Base-by-base conservation (phyloP, 352 stramenopile species). In the Globisporangium orthogonon region DNA sequence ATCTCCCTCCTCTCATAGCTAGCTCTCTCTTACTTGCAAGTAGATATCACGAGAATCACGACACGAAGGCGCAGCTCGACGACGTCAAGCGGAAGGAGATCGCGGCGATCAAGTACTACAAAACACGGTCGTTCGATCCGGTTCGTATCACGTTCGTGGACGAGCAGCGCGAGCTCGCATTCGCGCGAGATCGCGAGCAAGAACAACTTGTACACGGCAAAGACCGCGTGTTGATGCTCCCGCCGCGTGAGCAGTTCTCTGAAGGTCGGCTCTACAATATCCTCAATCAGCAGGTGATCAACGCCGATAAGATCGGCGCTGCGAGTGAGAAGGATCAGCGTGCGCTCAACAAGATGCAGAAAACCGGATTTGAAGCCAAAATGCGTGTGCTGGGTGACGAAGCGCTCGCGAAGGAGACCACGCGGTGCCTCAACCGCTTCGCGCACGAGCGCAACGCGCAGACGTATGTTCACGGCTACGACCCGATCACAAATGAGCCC, bases 241-340 rank as follows among this genome's bases (percentile, higher is more conserved):
- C 81, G 13, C 75, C 81, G 1, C 68, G 73, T 4, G 70, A 87
- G 39, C 82, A 87, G 37, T 88, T 84, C 29, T 79, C 71, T 0
- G 84, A 89, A 40, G 78, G 80, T 9, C 66, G 71, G n/a, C 51
- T 86, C 18, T 92, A 90, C 67, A 86, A 94, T 35, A 89, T 94
- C 37, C 55, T 94, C 31, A 90, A 83, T 44, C 82, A 92, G 49
- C 54, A 57, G 6, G 64, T 89, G 33, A 69, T 87, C 45, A 85
- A 85, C 37, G n/a, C 66, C 0, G 56, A 63, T 2, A 81, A 84
- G 50, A 62, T 86, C 29, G 29, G 52, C 2, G 65, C 54, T 2
- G 71, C 74, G 54, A 70, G 68, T 11, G 74, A 78, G 30, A 69
- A 75, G 11, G 73, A 73, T 14, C 64, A 76, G 44, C 65, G 75